Conservation (phyloP, 768 basidiomycete genomes). For the Suillus spraguei region DNA sequence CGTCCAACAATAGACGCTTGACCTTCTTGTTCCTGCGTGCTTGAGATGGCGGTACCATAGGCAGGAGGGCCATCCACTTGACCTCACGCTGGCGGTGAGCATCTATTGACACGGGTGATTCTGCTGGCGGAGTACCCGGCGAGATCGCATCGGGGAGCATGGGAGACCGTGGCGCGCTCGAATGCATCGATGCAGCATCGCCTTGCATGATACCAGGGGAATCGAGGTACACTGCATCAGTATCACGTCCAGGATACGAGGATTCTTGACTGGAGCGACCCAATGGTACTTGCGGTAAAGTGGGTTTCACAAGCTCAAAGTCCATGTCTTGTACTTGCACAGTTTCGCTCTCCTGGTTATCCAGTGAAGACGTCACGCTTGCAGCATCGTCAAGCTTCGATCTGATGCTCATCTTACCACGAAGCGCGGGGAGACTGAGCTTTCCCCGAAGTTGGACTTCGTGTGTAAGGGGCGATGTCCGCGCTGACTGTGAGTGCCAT, state of each 20-base stretch:
- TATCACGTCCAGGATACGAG: conserved; percentile 34
- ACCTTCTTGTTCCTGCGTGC: conserved; percentile 82
- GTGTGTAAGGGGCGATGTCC: conserved; percentile 29
- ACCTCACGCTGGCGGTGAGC: conserved; percentile 77
- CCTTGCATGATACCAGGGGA: conserved; percentile 32
- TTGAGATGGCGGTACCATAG: conserved; percentile 56
- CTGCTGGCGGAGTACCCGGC: conserved; percentile 11
- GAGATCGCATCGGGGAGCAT: conserved; percentile 18
- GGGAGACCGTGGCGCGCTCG: conserved; percentile 31
- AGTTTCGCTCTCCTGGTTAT: conserved; percentile 47
- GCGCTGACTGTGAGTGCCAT: conserved; percentile 35
- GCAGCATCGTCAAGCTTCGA: conserved; percentile 32
- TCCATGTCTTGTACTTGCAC: conserved; percentile 82
- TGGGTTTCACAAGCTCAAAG: conserved; percentile 75
- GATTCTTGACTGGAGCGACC: conserved; percentile 61
- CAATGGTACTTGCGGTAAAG: conserved; percentile 42
- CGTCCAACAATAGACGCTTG: conserved; percentile 70
- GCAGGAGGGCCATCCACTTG: conserved; percentile 73
- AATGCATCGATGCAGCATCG: conserved; percentile 46
- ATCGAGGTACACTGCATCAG: conserved; percentile 14
- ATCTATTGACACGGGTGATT: conserved; percentile 36
- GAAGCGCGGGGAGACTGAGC: conserved; percentile 68
- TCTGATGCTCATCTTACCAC: conserved; percentile 40
- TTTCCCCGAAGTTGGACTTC: conserved; percentile 53
- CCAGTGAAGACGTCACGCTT: conserved; percentile 23